Conservation (phyloP, 192 early-diverging fungal species). For the Entomortierella chlamydospora region DNA sequence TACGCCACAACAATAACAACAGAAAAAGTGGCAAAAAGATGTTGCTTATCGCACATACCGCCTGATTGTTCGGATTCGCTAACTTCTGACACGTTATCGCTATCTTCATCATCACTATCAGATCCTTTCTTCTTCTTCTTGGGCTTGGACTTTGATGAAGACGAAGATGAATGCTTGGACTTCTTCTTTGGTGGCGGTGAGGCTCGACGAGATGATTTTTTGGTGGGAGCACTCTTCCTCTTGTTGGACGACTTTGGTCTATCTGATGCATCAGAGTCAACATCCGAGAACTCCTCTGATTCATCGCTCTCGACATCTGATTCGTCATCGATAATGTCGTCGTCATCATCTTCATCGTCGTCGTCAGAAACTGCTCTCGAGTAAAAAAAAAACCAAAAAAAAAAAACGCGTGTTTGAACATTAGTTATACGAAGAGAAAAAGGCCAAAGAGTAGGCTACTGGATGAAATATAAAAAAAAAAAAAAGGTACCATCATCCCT, state of each 20-base stretch:
- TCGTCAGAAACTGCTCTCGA: neutral
- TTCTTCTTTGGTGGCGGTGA: slow-evolving; percentile 51
- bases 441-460: neutral
- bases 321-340: slow-evolving; percentile 33
- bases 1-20: neutral
- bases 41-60: slow-evolving; percentile 14
- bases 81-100: slow-evolving; percentile 34
- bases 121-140: slow-evolving; percentile 50
- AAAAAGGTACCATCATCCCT: slow-evolving; percentile 9
- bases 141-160: slow-evolving; percentile 31
- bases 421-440: no score
- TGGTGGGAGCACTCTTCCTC: slow-evolving; percentile 26
- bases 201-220: slow-evolving; percentile 31
- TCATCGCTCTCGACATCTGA: slow-evolving; percentile 21
- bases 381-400: neutral
- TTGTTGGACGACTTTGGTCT: slow-evolving; percentile 30
- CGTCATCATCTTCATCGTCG: slow-evolving; percentile 32
- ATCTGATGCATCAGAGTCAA: slow-evolving; percentile 47
- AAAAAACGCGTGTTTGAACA: no score
- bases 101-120: slow-evolving; percentile 35
- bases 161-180: slow-evolving; percentile 27
- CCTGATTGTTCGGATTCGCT: slow-evolving; percentile 52
- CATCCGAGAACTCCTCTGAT: slow-evolving; percentile 50
- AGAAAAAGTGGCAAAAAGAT: neutral
- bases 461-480: no score